These are phyloP conservation scores for Globisporangium rhizosaccharum DNA, from an alignment of 352 stramenopile genomes.

Conservation along the genomic window DNA sequence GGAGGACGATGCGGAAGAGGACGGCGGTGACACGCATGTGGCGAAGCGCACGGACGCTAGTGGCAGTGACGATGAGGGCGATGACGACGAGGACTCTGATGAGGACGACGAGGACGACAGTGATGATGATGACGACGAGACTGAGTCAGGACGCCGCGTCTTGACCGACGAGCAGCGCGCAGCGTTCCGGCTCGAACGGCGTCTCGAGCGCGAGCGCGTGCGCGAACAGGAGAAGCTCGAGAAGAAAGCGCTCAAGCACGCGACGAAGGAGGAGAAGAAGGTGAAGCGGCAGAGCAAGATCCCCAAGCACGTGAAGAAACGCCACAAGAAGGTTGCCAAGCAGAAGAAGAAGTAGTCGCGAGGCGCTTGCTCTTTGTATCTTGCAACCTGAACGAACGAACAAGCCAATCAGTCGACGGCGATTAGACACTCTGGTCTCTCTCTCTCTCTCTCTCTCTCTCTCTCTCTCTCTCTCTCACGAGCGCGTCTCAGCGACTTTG, in stretches of 20 bases:
- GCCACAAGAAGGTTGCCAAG: conserved; percentile 94
- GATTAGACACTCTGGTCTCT: too few relatives aligned
- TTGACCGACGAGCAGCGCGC: conserved; percentile 83
- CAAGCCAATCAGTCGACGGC: too few relatives aligned
- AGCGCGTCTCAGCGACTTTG: conserved; percentile 5
- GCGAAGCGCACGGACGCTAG: conserved; percentile 35
- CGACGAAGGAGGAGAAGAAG: conserved; percentile 92
- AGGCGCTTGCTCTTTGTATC: too few relatives aligned
- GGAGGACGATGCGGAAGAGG: conserved; percentile 55
- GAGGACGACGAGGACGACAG: conserved; percentile 31
- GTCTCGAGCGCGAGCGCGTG: conserved; percentile 51
- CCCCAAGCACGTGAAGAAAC: conserved; percentile 99
- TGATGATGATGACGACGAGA: conserved; percentile 43
- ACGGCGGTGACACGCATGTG: conserved; percentile 14
- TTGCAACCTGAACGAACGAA: too few relatives aligned
- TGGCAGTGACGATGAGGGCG: conserved; percentile 22
- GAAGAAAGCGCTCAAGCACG: conserved; percentile 95
- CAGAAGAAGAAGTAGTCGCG: conserved; percentile 72
- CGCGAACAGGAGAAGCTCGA: conserved; percentile 52
- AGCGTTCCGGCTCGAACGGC: conserved; percentile 80
- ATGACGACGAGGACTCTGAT: conserved; percentile 37
- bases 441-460: background rate
- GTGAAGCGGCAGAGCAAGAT: conserved; percentile 96
- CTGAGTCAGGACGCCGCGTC: conserved; percentile 12
- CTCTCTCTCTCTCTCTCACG: background rate